These are phyloP conservation scores for Daedalea quercina DNA, from an alignment of 768 basidiomycete genomes.

Conservation along the genomic window DNA sequence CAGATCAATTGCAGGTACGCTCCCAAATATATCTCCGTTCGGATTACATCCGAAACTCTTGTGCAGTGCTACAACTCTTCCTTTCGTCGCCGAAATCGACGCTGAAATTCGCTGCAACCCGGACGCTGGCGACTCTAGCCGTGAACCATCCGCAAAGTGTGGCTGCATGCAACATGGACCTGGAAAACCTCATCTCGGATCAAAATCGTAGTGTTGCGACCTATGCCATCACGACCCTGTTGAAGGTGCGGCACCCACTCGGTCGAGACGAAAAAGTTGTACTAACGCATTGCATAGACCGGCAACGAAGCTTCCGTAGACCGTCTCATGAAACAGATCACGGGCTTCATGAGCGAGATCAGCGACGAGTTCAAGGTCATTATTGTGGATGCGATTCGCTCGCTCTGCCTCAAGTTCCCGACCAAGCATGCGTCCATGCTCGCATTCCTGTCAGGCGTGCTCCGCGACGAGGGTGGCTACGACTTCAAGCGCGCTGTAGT, in stretches of 20 bases:
- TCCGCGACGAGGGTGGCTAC: constrained; percentile 97
- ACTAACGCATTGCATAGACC: constrained; percentile 47
- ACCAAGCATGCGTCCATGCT: constrained; percentile 96
- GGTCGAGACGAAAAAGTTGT: not conserved
- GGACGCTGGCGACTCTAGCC: constrained; percentile 87
- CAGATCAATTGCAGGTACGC: constrained; percentile 82
- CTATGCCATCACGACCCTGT: constrained; percentile 95
- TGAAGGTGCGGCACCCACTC: constrained; percentile 73
- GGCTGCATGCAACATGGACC: constrained; percentile 89
- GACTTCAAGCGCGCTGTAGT: constrained; percentile 99
- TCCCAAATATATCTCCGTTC: too few relatives aligned
- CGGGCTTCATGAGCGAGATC: constrained; percentile 98
- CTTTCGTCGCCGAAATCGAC: constrained; percentile 92
- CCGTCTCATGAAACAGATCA: constrained; percentile 98
- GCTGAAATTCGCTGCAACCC: constrained; percentile 95
- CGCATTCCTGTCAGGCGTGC: constrained; percentile 90
- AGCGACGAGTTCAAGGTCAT: constrained; percentile 99
- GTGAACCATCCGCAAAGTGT: constrained; percentile 82
- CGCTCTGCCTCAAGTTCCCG: constrained; percentile 98
- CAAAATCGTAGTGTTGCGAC: constrained; percentile 94
- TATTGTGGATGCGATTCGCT: constrained; percentile 97
- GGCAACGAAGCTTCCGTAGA: constrained; percentile 99
- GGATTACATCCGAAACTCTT: too few relatives aligned
- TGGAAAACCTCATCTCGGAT: constrained; percentile 95
- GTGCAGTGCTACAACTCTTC: constrained; percentile 86